Evolutionary conservation across 495 filamentous ascomycete genomes (phyloP), one percentile per base, ranked within the genome.

Genomic region (Podospora pseudopauciseta): DNA sequence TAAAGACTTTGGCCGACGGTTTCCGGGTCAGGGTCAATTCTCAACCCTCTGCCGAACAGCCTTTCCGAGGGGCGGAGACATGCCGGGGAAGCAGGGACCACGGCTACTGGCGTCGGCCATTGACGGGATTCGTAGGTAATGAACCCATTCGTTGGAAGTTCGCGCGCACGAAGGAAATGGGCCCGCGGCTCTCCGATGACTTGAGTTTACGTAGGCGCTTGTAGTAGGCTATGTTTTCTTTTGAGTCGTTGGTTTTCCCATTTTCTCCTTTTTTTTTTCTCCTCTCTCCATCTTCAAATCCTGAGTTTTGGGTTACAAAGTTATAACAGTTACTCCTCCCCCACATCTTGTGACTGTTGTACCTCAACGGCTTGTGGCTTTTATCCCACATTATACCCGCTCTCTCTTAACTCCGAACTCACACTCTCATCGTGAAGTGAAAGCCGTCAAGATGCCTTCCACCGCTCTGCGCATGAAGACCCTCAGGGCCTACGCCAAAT

Each of bases 401-500:
- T 44, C 34, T 9, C 62, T 19, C 62, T n/a, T n/a, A 30, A 20
- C 5, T 32, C 28, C 26, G 20, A 20, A 26, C 26, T 62, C 26
- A 28, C 26, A 26, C 28, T 61, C 16, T 44, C 23, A 23, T 44
- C 30, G 6, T 54, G 0, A 5, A 19, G 18, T 53, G 6, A 9
- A 11, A 44, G 20, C 64, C 26, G 4, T 66, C 53, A 56, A 15
- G 26, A 87, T 86, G 84, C 79, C 83, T 66, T 85, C 85, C 1
- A 69, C 79, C 73, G 79, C 82, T 18, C 63, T 84, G 58, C 81
- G 79, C 70, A 75, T 82, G 72, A 78, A 82, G 69, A 84, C 83
- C 57, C 72, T 85, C 66, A 78, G 82, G 74, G 83, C 84, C 28
- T 87, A 81, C 68, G 76, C 81, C 69, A 81, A 81, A 65, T 78